These are phyloP conservation scores for Trichocladium antarcticum DNA, from an alignment of 495 filamentous ascomycete species.

Conservation along the genomic window DNA sequence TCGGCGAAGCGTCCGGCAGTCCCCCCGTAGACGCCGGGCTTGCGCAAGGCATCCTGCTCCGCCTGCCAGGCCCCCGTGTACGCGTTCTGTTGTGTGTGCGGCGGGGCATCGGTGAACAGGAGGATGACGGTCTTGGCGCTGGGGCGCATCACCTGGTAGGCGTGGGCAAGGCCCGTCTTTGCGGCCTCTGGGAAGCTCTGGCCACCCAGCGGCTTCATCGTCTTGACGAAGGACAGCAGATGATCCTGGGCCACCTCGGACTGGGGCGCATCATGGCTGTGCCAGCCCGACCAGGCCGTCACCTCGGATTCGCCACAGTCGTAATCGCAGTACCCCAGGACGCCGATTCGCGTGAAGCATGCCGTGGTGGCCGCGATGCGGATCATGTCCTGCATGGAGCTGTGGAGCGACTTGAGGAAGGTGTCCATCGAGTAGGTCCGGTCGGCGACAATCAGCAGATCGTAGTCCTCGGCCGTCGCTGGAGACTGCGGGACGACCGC, in stretches of 20 bases:
- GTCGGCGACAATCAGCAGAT: constrained; percentile 34
- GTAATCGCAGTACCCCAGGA: constrained; percentile 40
- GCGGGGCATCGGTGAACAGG: constrained; percentile 40
- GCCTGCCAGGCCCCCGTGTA: constrained; percentile 10
- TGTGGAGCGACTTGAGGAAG: constrained; percentile 30
- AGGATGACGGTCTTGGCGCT: constrained; percentile 38
- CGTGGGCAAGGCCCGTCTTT: constrained; percentile 36
- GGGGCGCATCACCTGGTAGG: constrained; percentile 34
- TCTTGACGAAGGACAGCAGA: constrained; percentile 12
- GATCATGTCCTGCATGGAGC: constrained; percentile 36
- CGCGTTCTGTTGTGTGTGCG: constrained; percentile 23
- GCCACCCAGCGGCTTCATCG: constrained; percentile 8
- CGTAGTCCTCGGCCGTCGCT: constrained; percentile 19
- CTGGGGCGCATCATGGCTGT: constrained; percentile 1
- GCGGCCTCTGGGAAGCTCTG: constrained; percentile 36
- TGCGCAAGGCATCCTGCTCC: constrained; percentile 21
- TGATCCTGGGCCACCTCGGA: constrained; percentile 9
- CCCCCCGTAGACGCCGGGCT: constrained; percentile 18
- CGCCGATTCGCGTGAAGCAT: constrained; percentile 35
- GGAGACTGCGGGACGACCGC: too few relatives aligned
- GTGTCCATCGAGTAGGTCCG: constrained; percentile 35
- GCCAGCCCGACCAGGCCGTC: constrained; percentile 38
- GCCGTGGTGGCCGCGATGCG: constrained; percentile 34
- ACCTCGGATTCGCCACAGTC: constrained; percentile 11
- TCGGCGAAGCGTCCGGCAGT: constrained; percentile 29